Base-by-base conservation (phyloP, 2,329 filamentous ascomycete species). In the Penicillium sp. region DNA sequence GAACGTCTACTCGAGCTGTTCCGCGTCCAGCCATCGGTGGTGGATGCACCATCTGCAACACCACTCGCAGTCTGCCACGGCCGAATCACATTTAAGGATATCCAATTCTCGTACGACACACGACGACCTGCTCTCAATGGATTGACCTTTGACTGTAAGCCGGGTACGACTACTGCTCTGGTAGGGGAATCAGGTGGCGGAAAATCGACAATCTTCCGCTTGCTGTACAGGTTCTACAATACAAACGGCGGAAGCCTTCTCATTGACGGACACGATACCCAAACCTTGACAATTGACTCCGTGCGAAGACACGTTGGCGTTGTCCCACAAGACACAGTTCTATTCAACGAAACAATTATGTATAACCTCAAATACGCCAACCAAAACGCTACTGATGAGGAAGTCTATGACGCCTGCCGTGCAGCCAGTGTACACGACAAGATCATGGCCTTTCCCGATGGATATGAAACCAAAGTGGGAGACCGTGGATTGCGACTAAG, bases 371-470 rank as follows among this genome's bases (percentile, higher is more conserved):
- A 84, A 69, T 93, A 93, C 69, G 89, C 89, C 56, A 90, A 90
- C 59, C 87, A 88, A n/a, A 74, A 81, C 21, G 88, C 88, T 13
- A 87, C 40, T 6, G 54, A 62, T 3, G 46, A 57, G 21, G 41
- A 58, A 29, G 45, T 57, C 5, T 43, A 44, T 15, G 36, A n/a
- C 7, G 1, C 60, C 11, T 57, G 59, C 72, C 82, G 84, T 61
- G 90, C 90, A 29, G 91, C 91, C 16, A 92, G 89, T 66, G 95
- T 96, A 57, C 91, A 96, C 69, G 90, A 96, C 62, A 90, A 91
- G 68, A 95, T 96, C 65, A 80, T 93, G 75, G 83, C 84, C 1
- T 95, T 96, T 75, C 90, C 91, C 0, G 90, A 95, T 67, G 85
- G 86, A 41, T 96, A 96, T 70, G 77, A 89, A 36, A 94, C 91